phyloP scores from a whole-genome alignment of 306 rosid genomes.

The Lupinus albus region DNA sequence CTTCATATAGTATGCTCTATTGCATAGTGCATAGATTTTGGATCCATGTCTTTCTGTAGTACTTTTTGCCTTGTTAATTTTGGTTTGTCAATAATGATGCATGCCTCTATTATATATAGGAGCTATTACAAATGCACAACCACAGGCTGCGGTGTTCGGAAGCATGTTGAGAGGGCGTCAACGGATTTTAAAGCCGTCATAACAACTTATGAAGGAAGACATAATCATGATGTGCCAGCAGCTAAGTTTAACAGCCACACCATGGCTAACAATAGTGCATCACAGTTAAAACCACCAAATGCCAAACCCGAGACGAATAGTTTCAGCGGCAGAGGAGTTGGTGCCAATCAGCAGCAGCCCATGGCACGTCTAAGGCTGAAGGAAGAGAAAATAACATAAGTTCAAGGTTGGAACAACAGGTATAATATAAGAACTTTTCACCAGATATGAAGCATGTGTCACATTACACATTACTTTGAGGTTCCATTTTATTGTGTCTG shows the following conservation, averaged over 20 bases:
- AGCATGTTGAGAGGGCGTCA: slow-evolving; percentile 72
- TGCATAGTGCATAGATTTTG: slow-evolving; percentile 4
- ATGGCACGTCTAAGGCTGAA: slow-evolving; percentile 54
- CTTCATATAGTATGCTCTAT: not conserved
- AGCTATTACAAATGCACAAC: slow-evolving; percentile 83
- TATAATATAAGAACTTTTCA: slow-evolving; percentile 22
- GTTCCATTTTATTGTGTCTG: slow-evolving; percentile 21
- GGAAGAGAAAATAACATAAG: slow-evolving; percentile 60
- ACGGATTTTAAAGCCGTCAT: slow-evolving; percentile 68
- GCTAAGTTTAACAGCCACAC: slow-evolving; percentile 65
- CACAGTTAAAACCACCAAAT: slow-evolving; percentile 45
- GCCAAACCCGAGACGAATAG: slow-evolving; percentile 36
- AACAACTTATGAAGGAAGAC: slow-evolving; percentile 79
- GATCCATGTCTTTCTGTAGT: not conserved
- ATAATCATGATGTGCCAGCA: slow-evolving; percentile 73
- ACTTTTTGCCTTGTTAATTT: not conserved
- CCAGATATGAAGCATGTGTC: slow-evolving; percentile 13
- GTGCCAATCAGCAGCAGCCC: slow-evolving; percentile 48
- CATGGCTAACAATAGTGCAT: slow-evolving; percentile 45
- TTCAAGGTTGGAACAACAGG: slow-evolving; percentile 7
- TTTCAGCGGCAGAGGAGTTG: slow-evolving; percentile 39
- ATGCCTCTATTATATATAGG: slow-evolving; percentile 45
- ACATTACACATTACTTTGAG: slow-evolving; percentile 14
- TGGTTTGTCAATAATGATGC: slow-evolving; percentile 30
- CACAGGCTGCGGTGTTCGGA: slow-evolving; percentile 66